Base-by-base conservation (phyloP, 148 eudicot genomes). In the Chenopodium berlandieri region DNA sequence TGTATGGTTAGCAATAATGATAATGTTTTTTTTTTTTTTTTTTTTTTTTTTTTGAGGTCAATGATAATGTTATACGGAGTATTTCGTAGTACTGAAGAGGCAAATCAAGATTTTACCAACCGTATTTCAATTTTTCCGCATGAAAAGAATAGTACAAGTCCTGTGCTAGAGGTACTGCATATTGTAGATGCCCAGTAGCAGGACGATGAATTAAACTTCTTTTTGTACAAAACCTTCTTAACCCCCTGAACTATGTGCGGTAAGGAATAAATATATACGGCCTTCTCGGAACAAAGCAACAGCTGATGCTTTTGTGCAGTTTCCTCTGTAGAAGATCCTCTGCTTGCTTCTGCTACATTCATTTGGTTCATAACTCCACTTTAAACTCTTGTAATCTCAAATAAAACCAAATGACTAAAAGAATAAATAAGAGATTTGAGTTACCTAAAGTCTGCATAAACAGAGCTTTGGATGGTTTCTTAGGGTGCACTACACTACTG, bases 121-220 rank as follows among this genome's bases (percentile, higher is more conserved):
- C 97, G 90, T 83, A 95, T 93, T 86, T 95, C 94, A 63, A 90
- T 83, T 83, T 85, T 93, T 84, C 97, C 99, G 83, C 85, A 87
- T 22, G 91, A 79, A 66, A 92, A 93, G 65, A 95, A 82, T 83
- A 95, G 97, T 82, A 92, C 52, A 73, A 93, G 87, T 71, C 97
- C 94, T 74, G 86, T 75, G 69, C 86, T 82, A 47, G 90, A 86
- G 83, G 89, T 78, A 75, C 87, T 85, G 87, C 79, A 82, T 84
- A 94, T 83, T 58, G 87, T 89, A 78, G 99, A 92, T 40, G 99
- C 99, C 89, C 91, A 92, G 86, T 88, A 87, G 85, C 99, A 93
- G 47, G 88, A 83, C 62, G 97, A 85, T 19, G 94, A 89, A 80
- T 85, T 82, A 75, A 93, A 93, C 87, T 90, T 95, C 89, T 88